Evolutionary conservation across 140 eudicot species (phyloP), one percentile per base, ranked within the genome.

Genomic region (Senecio squalidus): DNA sequence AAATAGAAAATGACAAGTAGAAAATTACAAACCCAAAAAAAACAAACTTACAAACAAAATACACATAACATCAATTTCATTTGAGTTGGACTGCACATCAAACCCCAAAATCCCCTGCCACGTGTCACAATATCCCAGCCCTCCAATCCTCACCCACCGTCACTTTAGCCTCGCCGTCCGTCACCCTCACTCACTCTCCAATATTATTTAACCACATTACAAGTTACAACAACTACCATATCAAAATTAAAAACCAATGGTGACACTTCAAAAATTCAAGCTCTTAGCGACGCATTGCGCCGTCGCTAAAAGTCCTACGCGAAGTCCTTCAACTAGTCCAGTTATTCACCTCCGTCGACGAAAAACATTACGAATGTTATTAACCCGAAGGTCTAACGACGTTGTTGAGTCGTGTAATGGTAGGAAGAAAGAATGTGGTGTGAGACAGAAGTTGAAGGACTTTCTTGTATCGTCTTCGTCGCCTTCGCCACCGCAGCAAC

Each of bases 321-420:
- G 85, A 5, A 88, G 96, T 75, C 96, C 96, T 1, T 68, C 94
- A 0, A 57, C 88, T 1, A 84, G 94, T 65, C 96, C 96, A 16
- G 85, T 84, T 13, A 67, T 88, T 46, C 88, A 76, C 61, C 86
- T 88, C 81, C 94, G 94, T 48, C 85, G 94, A 24, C 65, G 96
- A 29, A 84, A 77, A 55, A 88, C 94, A 10, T 85, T 88, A 46
- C 80, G 96, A 3, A 84, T 84, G 96, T 67, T 88, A 6, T 82
- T 84, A 69, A 43, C 72, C 62, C 81, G 90, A 6, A 51, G 64
- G 44, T 67, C 67, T 24, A 57, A 64, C 55, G n/a, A n/a, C 80
- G 74, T 54, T 33, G 71, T 17, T 58, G 67, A 63, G n/a, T 71
- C 89, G 55, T 71, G 78, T 55, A 82, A 78, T 34, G 77, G 28